A percentile compares a stretch with the other conserved stretches of the same genome.
Conservation (phyloP, 148 eudicot species). For the Simmondsia chinensis region DNA sequence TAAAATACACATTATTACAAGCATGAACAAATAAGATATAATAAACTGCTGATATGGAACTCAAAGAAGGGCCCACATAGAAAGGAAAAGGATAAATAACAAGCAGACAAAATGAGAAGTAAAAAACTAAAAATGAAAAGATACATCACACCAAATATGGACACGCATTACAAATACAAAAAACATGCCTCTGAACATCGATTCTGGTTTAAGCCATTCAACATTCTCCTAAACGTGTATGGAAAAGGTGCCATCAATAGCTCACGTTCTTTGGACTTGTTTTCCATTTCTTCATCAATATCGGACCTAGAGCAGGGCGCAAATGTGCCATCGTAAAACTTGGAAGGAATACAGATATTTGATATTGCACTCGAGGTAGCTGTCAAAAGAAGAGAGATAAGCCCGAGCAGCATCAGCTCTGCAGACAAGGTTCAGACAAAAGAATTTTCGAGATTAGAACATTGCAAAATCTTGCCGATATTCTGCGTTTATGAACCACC, state of each 20-base stretch:
- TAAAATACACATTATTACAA: neutral
- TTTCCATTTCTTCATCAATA: slow-evolving; percentile 35
- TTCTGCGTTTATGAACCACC: no score
- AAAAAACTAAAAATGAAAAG: neutral
- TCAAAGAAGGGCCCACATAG: neutral
- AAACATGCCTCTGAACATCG: slow-evolving; percentile 64
- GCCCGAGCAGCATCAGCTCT: slow-evolving; percentile 98
- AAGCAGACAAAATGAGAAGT: neutral
- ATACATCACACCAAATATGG: no score
- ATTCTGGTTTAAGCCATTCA: slow-evolving; percentile 45
- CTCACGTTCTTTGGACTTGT: slow-evolving; percentile 38
- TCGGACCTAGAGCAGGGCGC: slow-evolving; percentile 73
- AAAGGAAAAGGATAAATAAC: neutral
- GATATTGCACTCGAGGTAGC: slow-evolving; percentile 87
- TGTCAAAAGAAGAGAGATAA: slow-evolving; percentile 84
- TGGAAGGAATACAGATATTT: slow-evolving; percentile 72
- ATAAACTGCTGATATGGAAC: neutral
- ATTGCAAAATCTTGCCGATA: no score
- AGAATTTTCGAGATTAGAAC: slow-evolving; percentile 4
- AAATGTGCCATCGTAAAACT: slow-evolving; percentile 64
- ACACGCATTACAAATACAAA: no score
- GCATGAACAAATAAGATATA: neutral
- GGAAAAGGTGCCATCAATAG: slow-evolving; percentile 41
- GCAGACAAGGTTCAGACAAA: slow-evolving; percentile 13
- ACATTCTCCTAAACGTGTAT: slow-evolving; percentile 39